Evolutionary conservation across 1,284 basidiomycete genomes (phyloP).

Genomic region (Pterula multifida): DNA sequence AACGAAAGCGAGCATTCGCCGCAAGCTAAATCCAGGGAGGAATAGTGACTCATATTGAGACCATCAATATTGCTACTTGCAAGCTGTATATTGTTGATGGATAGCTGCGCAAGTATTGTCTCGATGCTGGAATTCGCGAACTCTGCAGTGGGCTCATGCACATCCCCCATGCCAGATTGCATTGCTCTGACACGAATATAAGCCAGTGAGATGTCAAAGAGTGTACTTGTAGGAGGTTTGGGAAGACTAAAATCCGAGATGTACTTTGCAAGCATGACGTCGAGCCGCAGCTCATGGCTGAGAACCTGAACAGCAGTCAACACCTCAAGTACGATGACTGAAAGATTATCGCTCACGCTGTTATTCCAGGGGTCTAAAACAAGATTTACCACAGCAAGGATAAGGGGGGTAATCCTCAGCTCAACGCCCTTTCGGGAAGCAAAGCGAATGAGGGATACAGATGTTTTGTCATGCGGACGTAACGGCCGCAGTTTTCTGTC

Average conservation of each 20-base stretch:
- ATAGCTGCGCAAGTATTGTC: neutral
- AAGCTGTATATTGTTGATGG: neutral
- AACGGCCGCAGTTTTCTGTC: neutral
- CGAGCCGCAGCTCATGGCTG: slow-evolving; percentile 35
- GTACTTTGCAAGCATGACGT: slow-evolving; percentile 29
- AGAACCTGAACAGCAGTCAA: slow-evolving; percentile 19
- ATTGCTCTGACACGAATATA: slow-evolving; percentile 21
- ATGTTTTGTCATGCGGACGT: slow-evolving; percentile 11
- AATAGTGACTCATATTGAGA: neutral
- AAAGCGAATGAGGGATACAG: slow-evolving; percentile 22
- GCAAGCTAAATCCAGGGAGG: neutral
- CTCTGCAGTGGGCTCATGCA: neutral
- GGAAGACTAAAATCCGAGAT: slow-evolving; percentile 17
- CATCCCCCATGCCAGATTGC: slow-evolving; percentile 15
- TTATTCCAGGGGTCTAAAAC: slow-evolving; percentile 31
- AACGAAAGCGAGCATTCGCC: neutral
- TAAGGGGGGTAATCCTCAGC: slow-evolving; percentile 32
- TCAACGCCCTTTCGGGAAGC: slow-evolving; percentile 21
- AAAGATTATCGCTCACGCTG: slow-evolving; percentile 20
- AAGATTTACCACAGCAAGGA: slow-evolving; percentile 22
- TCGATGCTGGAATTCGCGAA: neutral
- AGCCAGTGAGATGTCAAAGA: slow-evolving; percentile 24
- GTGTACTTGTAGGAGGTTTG: neutral
- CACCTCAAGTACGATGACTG: slow-evolving; percentile 3
- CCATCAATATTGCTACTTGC: neutral